phyloP scores from a whole-genome alignment of 1,139 yeast species.

The Taphrina deformans region DNA sequence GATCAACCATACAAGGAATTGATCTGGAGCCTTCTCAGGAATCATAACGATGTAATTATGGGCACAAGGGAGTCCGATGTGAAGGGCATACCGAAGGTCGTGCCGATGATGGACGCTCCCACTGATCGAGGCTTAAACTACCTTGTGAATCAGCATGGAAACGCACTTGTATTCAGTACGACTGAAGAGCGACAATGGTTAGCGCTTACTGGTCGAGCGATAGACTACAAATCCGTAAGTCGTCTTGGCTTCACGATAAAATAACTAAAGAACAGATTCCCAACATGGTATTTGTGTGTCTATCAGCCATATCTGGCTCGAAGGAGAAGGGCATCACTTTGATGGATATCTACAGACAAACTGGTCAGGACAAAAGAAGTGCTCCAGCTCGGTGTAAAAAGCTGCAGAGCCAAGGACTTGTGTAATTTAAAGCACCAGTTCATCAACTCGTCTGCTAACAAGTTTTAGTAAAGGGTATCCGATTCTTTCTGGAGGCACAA shows the following conservation, averaged over 20 bases:
- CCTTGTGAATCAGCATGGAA: background rate
- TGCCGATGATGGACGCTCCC: background rate
- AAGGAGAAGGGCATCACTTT: constrained; percentile 8
- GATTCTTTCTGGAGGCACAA: background rate
- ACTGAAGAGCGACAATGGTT: constrained; percentile 23
- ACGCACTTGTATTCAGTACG: background rate
- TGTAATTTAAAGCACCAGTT: no score
- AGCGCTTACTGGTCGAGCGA: constrained; percentile 19
- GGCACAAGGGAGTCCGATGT: background rate
- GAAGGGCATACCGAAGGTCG: background rate
- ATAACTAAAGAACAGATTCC: constrained; percentile 3
- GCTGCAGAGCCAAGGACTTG: constrained; percentile 6
- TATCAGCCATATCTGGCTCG: constrained; percentile 11
- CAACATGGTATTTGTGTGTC: background rate
- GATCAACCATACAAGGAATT: constrained; percentile 15
- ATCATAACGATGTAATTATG: background rate
- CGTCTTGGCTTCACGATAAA: no score
- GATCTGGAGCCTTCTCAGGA: background rate
- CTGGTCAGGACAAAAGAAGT: constrained; percentile 30
- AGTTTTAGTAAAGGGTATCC: constrained; percentile 11
- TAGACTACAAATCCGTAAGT: constrained; percentile 11
- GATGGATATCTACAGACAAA: constrained; percentile 2
- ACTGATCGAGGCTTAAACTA: background rate
- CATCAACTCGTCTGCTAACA: no score
- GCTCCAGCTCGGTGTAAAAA: constrained; percentile 22